A percentile compares a stretch with the other conserved stretches of the same genome.
phyloP scores from a whole-genome alignment of 257 asterid species.

The Osmanthus fragrans region DNA sequence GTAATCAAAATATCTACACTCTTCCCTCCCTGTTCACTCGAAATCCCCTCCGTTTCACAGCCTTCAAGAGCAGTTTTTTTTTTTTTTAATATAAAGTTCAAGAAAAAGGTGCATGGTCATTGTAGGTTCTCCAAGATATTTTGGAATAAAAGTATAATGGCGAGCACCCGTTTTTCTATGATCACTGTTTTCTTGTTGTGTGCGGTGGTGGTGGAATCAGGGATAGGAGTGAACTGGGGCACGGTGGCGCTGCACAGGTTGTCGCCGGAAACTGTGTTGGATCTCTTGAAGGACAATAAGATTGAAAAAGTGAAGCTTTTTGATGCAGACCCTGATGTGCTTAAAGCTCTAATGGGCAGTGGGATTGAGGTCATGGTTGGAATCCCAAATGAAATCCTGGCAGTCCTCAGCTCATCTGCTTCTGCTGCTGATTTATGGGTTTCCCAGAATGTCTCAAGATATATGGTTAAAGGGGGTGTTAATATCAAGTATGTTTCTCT shows the following conservation, averaged over 20 bases:
- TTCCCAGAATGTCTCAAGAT: constrained; percentile 76
- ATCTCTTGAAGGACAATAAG: constrained; percentile 68
- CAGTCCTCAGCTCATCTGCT: constrained; percentile 48
- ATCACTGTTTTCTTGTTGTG: constrained; percentile 10
- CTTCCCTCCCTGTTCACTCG: neutral
- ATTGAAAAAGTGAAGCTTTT: constrained; percentile 80
- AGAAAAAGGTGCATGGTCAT: neutral
- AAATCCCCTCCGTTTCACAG: constrained; percentile 4
- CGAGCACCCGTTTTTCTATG: constrained; percentile 9
- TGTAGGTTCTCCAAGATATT: neutral
- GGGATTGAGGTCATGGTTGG: constrained; percentile 92
- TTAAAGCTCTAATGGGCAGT: constrained; percentile 71
- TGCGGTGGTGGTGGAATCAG: constrained; percentile 59
- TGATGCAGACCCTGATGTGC: constrained; percentile 67
- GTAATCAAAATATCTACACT: constrained; percentile 9
- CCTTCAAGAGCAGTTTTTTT: neutral
- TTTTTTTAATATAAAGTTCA: neutral
- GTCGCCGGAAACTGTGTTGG: constrained; percentile 73
- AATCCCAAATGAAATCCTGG: constrained; percentile 81
- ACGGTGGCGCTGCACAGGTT: constrained; percentile 68
- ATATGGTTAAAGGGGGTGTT: constrained; percentile 70
- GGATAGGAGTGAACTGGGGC: constrained; percentile 92
- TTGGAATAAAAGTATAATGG: constrained; percentile 28
- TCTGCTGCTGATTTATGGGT: constrained; percentile 78
- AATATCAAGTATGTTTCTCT: constrained; percentile 60